Base-by-base conservation (phyloP, 192 early-diverging fungal species). In the Chytriomyces sp. region DNA sequence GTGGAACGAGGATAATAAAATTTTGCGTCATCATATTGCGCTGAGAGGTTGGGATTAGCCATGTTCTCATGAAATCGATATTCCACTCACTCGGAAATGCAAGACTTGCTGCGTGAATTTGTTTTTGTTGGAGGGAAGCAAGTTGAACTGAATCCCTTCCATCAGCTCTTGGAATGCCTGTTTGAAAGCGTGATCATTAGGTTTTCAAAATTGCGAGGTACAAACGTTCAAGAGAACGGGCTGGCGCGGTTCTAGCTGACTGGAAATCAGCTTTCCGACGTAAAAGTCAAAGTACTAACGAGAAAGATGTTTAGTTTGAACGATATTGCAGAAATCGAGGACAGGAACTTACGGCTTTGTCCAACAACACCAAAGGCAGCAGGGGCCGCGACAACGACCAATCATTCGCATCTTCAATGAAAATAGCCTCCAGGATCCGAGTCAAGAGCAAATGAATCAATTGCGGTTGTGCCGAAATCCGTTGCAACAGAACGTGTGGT, bases 321-420 rank as follows among this genome's bases (percentile, higher is more conserved):
- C 31, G 31, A 3, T 5, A 36, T 30, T 14, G 25, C 17, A 36
- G n/a, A 4, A 32, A 53, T 19, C 26, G 41, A 31, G n/a, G 33
- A 58, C 52, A 59, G 10, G 22, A n/a, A 39, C 34, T 39, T 55
- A 75, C 76, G 19, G 91, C 90, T 65, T 83, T 88, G 65, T 92
- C 88, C 53, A 95, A 81, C 55, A 94, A 75, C 14, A 94, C 88
- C 55, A 96, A 69, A 5, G 88, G 88, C 71, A 94, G 82, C 55
- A 96, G 80, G 10, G 94, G 93, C 22, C 93, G 77, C 49, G 91
- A 91, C 32, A 95, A 79, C 36, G 88, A 87, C 93, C 93, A 95
- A 72, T 92, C 87, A 68, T 92, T 93, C 5, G 85, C 77, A 62
- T 94, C 92, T 64, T 95, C 94, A 72, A 95, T 91, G 30, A 93